A percentile compares a stretch with the other conserved stretches of the same genome.
These are phyloP conservation scores for Colletotrichum acutatum DNA, from an alignment of 2,329 filamentous ascomycete genomes.

Conservation along the genomic window DNA sequence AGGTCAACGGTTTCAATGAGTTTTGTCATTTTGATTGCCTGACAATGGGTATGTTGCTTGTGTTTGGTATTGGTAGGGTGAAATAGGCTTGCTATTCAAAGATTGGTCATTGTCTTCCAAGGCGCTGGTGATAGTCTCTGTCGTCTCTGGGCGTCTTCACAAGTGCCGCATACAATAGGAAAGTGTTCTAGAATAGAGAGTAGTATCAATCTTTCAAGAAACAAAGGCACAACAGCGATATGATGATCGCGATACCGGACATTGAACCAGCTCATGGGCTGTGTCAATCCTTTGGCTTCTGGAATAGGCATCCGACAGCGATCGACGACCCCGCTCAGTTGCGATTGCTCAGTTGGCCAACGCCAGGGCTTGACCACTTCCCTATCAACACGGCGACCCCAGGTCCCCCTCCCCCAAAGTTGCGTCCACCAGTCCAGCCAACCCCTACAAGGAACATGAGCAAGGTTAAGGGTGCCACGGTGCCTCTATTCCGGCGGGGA, in stretches of 20 bases:
- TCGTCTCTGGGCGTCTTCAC: not conserved
- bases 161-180: not conserved
- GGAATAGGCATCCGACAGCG: not conserved
- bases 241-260: not conserved
- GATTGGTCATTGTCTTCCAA: not conserved
- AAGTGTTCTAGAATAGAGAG: not conserved
- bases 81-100: not conserved
- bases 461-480: not conserved
- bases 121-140: not conserved
- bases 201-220: not conserved
- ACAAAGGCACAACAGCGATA: not conserved
- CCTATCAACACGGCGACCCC: not conserved
- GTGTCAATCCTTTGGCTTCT: no score
- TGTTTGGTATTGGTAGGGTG: not conserved
- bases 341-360: no score
- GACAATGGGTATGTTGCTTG: not conserved
- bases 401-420: no score
- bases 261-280: not conserved
- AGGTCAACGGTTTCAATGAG: slow-evolving; percentile 27
- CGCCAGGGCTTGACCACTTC: not conserved
- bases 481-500: not conserved
- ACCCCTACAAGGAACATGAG: not conserved
- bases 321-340: not conserved
- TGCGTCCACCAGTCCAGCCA: not conserved
- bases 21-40: not conserved